phyloP scores from a whole-genome alignment of 306 rosid species.

The Rosa lucieae region DNA sequence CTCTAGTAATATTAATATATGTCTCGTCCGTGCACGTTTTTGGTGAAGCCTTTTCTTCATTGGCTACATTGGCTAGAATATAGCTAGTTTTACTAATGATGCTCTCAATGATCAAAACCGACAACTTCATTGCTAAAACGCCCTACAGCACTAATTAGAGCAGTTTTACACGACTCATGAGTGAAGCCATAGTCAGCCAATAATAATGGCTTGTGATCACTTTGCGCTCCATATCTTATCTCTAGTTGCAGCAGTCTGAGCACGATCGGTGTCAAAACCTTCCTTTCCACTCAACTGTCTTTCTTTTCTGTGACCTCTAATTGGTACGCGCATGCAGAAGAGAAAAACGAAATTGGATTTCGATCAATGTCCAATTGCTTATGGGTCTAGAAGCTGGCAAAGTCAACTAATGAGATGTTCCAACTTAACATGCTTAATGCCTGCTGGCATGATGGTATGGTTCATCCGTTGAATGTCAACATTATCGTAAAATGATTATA shows the following conservation, averaged over 20 bases:
- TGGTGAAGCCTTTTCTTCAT: too few relatives aligned
- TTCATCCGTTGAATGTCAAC: background rate
- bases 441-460: too few relatives aligned
- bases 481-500: background rate
- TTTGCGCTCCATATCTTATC: background rate
- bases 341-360: background rate
- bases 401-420: background rate
- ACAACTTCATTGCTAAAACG: background rate
- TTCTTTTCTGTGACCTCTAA: background rate
- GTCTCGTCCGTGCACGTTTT: too few relatives aligned
- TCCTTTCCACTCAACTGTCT: background rate
- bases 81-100: too few relatives aligned
- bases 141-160: background rate
- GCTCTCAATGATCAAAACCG: background rate
- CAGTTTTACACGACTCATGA: background rate
- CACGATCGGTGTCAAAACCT: background rate
- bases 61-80: too few relatives aligned
- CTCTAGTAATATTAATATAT: too few relatives aligned
- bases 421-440: background rate
- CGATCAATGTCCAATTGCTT: background rate
- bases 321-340: background rate
- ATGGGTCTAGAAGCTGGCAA: background rate
- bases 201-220: background rate
- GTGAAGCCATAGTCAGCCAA: background rate
- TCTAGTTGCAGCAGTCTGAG: background rate